Evolutionary conservation across 805 yeast genomes (phyloP), one percentile per base, ranked within the genome.

Genomic region (Jamesozyma jinghongensis): DNA sequence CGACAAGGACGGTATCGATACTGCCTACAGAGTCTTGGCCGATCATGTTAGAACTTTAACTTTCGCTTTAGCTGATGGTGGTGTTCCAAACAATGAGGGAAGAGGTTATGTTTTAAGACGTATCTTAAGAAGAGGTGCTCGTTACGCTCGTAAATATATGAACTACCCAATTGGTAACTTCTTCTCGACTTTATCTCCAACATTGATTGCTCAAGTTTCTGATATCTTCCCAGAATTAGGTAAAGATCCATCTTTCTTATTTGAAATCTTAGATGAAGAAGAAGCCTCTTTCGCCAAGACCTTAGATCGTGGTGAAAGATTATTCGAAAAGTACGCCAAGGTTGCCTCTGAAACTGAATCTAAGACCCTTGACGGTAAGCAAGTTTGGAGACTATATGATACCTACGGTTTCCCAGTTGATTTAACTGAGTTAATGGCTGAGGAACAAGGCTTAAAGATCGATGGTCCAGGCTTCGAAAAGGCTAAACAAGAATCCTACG

Each of bases 321-420:
- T 92, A 59, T 92, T 92, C 55, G 96, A 90, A 67, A 85, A 84
- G 61, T 92, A 90, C 57, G 95, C 97, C 34, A 74, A 76, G 38
- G 77, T 77, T 53, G 95, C 97, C 41, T 69, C 81, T 38, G 77
- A 80, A 55, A 73, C 82, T 22, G 81, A 83, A 35, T 76, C 74
- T 48, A 87, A 81, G 63, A 75, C 82, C 31, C 73, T 92, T 47
- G 76, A 84, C 37, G 99, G 99, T 62, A 81, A 76, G 56, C 97
- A 90, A 62, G 98, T 92, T 31, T 92, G 99, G 99, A 79, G 99
- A 68, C 72, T 92, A 54, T 92, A 92, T 57, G 99, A 92, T 57
- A 92, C 99, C 11, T 92, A 90, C 59, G 99, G 99, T 44, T 92
- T 92, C 83, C 99, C 99, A 30, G 97, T 87, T 42, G 99, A 92